Conservation (phyloP, 139 green algal species). For the Coccomyxa sp. region DNA sequence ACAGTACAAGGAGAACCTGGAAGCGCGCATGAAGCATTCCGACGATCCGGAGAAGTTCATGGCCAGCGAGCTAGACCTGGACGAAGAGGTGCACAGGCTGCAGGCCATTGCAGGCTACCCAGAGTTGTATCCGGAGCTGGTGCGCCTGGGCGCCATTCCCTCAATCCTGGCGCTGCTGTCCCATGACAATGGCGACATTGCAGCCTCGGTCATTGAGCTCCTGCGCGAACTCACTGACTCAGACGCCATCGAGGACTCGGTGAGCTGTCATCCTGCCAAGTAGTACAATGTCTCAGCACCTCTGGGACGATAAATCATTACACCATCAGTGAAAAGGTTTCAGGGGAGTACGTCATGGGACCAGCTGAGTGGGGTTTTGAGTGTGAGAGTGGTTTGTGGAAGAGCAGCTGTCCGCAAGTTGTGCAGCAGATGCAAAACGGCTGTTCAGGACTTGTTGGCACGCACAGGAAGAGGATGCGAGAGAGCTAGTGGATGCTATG, state of each 20-base stretch:
- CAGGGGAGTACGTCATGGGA: no score
- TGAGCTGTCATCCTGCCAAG: background rate
- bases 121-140: constrained; percentile 86
- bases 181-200: constrained; percentile 96
- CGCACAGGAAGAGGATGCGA: constrained; percentile 55
- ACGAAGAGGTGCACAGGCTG: constrained; percentile 69
- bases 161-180: constrained; percentile 73
- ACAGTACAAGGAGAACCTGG: constrained; percentile 73
- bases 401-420: background rate
- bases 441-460: background rate
- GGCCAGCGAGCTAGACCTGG: constrained; percentile 92
- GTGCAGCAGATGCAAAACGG: background rate
- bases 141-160: constrained; percentile 49
- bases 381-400: background rate
- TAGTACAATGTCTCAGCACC: background rate
- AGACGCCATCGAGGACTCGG: constrained; percentile 64
- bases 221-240: constrained; percentile 86
- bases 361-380: no score
- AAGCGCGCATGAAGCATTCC: constrained; percentile 75
- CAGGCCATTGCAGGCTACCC: constrained; percentile 44
- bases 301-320: no score
- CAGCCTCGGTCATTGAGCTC: constrained; percentile 67
- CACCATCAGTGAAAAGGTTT: no score
- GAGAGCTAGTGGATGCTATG: constrained; percentile 63
- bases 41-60: constrained; percentile 89